Base-by-base conservation (phyloP, 495 filamentous ascomycete species). In the Margaritispora aquatica region DNA sequence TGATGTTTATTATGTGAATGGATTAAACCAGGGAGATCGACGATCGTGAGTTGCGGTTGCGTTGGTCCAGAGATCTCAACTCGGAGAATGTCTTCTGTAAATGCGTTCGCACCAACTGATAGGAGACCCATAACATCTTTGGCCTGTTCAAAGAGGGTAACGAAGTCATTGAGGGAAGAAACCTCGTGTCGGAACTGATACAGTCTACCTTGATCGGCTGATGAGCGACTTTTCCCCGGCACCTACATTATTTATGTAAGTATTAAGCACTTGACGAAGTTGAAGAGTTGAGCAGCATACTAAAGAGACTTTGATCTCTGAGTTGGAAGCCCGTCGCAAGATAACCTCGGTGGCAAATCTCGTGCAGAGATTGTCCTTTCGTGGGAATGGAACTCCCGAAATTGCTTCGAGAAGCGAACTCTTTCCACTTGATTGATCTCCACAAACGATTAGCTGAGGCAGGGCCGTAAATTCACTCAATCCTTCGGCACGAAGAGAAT, bases 21-120 rank as follows among this genome's bases (percentile, higher is more conserved):
- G 50, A 85, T 83, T 1, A 90, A 68, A 0, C 86, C 85, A 0
- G 88, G 87, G 0, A 90, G 76, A 61, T 90, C 87, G 7, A 91
- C 84, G 0, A 90, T 71, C 0, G 82, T 88, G 10, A 91, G 73
- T 31, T 88, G 83, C 0, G 85, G 85, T 26, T 79, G 74, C 10
- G 75, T 71, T 0, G 87, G 86, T 1, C 86, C 86, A 0, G 71
- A 79, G 19, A 90, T 76, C 60, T 89, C 87, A 41, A 91, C 70
- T n/a, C 84, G 80, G 3, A 91, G 79, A 19, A 88, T 74, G 66
- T 90, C 87, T 21, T 80, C 75, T 13, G 78, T 74, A 36, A 89
- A 88, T 1, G 57, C 34, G 11, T 57, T 60, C n/a, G 64, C 58
- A 70, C 75, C 21, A 70, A 69, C 24, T 70, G 74, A 11, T 68